Percentiles rank a stretch among this genome's conserved stretches.
These are phyloP conservation scores for Cucumis sativus DNA, from an alignment of 306 rosid genomes.

Conservation along the genomic window Cucumber_9930_V3 NC_026658.2:20381501-20382000, in stretches of 20 bases:
- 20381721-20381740: too few species aligned
- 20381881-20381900: not conserved
- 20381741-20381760: too few species aligned
- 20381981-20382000: not conserved
- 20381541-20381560: too few species aligned
- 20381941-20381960: not conserved
- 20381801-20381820: not conserved
- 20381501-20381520: not conserved
- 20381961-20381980: not conserved
- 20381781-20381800: not conserved
- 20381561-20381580: too few species aligned
- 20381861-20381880: not conserved
- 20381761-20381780: not conserved
- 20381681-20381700: too few species aligned
- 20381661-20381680: too few species aligned
- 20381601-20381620: too few species aligned
- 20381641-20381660: too few species aligned
- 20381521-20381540: not conserved
- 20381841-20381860: not conserved
- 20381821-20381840: not conserved
- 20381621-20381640: too few species aligned
- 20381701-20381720: too few species aligned
- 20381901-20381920: not conserved
- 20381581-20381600: too few species aligned
- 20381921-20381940: not conserved